Conservation (phyloP, 495 filamentous ascomycete genomes). For the Talaromyces wortmannii region DNA sequence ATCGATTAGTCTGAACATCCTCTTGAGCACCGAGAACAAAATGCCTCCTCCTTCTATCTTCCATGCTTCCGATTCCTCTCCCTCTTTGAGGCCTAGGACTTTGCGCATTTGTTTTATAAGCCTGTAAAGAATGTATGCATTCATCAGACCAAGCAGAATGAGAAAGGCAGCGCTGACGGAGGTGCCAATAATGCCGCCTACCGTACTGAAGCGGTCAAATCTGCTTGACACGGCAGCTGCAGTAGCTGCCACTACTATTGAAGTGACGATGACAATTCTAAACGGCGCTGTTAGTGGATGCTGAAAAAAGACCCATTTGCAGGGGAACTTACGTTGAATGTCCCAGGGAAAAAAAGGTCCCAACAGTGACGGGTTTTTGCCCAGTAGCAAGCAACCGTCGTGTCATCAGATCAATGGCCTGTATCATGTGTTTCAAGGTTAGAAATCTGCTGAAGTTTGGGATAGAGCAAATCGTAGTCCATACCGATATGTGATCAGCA, state of each 20-base stretch:
- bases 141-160: slow-evolving; percentile 74
- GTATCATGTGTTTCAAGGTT: background rate
- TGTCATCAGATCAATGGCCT: slow-evolving; percentile 95
- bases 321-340: slow-evolving; percentile 64
- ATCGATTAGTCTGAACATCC: slow-evolving; percentile 78
- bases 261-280: slow-evolving; percentile 83
- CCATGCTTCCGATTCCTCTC: slow-evolving; percentile 50
- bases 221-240: slow-evolving; percentile 69
- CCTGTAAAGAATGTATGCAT: slow-evolving; percentile 76
- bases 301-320: background rate
- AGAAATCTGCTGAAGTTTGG: background rate
- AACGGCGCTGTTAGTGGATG: background rate
- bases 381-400: slow-evolving; percentile 82
- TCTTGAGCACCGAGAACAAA: slow-evolving; percentile 63
- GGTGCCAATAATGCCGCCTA: slow-evolving; percentile 79
- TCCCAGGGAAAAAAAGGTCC: slow-evolving; percentile 91
- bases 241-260: slow-evolving; percentile 84
- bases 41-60: slow-evolving; percentile 73
- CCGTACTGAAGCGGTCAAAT: slow-evolving; percentile 73
- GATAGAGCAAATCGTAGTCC: background rate
- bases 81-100: slow-evolving; percentile 44
- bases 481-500: slow-evolving; percentile 86
- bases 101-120: slow-evolving; percentile 60
- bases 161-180: slow-evolving; percentile 77
- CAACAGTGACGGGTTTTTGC: slow-evolving; percentile 83